A percentile compares a stretch with the other conserved stretches of the same genome.
Conservation (phyloP, 2,329 filamentous ascomycete genomes). For the Cyphellophora attinorum region DNA sequence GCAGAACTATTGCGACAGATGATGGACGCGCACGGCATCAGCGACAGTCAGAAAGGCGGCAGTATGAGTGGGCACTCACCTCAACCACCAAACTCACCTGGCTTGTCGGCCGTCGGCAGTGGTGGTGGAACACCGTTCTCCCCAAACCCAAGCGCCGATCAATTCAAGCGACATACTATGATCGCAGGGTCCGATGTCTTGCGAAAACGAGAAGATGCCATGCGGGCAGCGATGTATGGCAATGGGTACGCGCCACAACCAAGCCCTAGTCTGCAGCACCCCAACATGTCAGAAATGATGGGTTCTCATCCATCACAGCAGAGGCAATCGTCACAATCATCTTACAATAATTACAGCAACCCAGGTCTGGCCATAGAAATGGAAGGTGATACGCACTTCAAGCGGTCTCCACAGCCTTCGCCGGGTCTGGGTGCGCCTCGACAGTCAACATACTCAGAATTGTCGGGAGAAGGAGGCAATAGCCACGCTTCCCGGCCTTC, state of each 20-base stretch:
- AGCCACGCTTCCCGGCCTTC: constrained; percentile 9
- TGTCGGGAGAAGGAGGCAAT: constrained; percentile 11
- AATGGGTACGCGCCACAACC: not conserved
- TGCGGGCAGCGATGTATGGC: not conserved
- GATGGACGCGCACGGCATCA: constrained; percentile 17
- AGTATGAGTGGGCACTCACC: constrained; percentile 9
- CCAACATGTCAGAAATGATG: constrained; percentile 1
- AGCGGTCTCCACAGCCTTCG: not conserved
- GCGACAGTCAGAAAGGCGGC: constrained; percentile 15
- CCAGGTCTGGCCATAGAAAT: constrained; percentile 18
- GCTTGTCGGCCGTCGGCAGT: constrained; percentile 5
- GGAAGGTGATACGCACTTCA: constrained; percentile 13
- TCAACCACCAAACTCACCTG: constrained; percentile 11
- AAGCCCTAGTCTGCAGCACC: constrained; percentile 1
- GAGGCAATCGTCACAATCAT: not conserved
- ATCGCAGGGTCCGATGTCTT: constrained; percentile 1
- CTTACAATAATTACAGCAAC: not conserved
- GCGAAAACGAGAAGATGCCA: constrained; percentile 1
- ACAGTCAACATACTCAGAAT: constrained; percentile 5
- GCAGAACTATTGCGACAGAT: constrained; percentile 17
- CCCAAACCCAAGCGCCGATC: not conserved
- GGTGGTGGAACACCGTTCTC: constrained; percentile 5
- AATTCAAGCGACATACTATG: constrained; percentile 1
- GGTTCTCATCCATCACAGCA: not conserved
- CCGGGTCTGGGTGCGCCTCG: constrained; percentile 1